Conservation (phyloP, 495 filamentous ascomycete species). For the Pyronema omphalodes region DNA sequence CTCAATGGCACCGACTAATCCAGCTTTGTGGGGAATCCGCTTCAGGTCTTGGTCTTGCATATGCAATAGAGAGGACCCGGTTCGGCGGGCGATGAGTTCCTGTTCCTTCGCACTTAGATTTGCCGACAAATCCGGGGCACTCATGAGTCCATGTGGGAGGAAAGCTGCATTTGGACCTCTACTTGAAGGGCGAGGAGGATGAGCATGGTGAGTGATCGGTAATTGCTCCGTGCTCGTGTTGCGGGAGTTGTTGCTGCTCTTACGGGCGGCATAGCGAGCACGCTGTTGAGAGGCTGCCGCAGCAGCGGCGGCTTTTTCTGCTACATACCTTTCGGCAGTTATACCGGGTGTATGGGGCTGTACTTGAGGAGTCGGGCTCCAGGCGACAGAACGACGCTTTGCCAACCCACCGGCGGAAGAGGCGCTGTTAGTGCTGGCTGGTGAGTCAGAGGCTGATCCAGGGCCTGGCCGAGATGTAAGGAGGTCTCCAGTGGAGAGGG, state of each 20-base stretch:
- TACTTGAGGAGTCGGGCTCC: slow-evolving; percentile 51
- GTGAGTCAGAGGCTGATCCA: slow-evolving; percentile 6
- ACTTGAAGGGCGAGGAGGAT: slow-evolving; percentile 33
- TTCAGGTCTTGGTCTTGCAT: slow-evolving; percentile 36
- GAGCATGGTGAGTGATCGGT: too few species aligned
- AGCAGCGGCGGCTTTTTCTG: slow-evolving; percentile 49
- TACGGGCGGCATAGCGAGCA: slow-evolving; percentile 35
- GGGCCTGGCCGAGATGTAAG: slow-evolving; percentile 14
- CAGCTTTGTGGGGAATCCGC: slow-evolving; percentile 33
- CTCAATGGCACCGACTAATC: slow-evolving; percentile 60
- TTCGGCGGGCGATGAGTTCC: slow-evolving; percentile 76
- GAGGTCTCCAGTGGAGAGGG: slow-evolving; percentile 6
- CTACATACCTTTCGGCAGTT: slow-evolving; percentile 66
- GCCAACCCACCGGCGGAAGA: slow-evolving; percentile 22
- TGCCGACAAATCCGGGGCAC: slow-evolving; percentile 34
- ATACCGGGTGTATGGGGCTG: slow-evolving; percentile 29
- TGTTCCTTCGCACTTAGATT: slow-evolving; percentile 84
- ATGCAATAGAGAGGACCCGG: slow-evolving; percentile 63
- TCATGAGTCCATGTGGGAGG: slow-evolving; percentile 18
- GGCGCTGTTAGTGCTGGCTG: background rate
- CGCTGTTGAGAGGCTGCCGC: slow-evolving; percentile 27
- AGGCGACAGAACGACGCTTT: slow-evolving; percentile 44
- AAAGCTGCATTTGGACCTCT: slow-evolving; percentile 26
- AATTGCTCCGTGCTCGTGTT: slow-evolving; percentile 22
- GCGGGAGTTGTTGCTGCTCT: slow-evolving; percentile 28